Base-by-base conservation (phyloP, 257 asterid genomes). In the Coffea canephora region DNA sequence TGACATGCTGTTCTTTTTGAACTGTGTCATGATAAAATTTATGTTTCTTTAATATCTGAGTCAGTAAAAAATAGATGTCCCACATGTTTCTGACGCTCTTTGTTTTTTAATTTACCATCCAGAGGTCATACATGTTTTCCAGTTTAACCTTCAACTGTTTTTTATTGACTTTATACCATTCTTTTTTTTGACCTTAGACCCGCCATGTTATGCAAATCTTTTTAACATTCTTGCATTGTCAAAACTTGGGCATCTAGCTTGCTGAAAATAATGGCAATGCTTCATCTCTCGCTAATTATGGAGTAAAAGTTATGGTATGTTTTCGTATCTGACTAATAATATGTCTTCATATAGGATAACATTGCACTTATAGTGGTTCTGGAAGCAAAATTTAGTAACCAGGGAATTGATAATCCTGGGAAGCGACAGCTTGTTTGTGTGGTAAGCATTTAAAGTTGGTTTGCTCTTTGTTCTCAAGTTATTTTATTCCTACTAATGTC, bases 351-450 rank as follows among this genome's bases (percentile, higher is more conserved):
- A 75, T 87, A 96, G 99, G 99, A 96, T 86, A 96, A 96, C 81
- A 91, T 96, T 81, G 99, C 98, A 11, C 87, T 96, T 77, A 92
- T 96, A 80, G 85, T 92, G 80, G 99, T 96, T 83, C 91, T 96
- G 80, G 99, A 96, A 84, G 99, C 97, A 82, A 96, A 92, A 88
- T 89, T 90, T 82, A 85, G 87, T 85, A 91, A 89, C 89, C 97
- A 92, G 84, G 93, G 91, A 25, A 75, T 83, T 84, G 99, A 96
- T 78, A 89, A 89, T 83, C 91, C 89, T 34, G 97, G 94, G 67
- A 92, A 92, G 87, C 97, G 96, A 70, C 99, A 96, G 89, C 98
- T 96, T 73, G 93, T 96, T 62, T 96, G 99, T 88, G 98, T 96
- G 94, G 99, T 96, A 88, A 86, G 94, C 31, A 77, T 19, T 74